phyloP scores from a whole-genome alignment of 768 basidiomycete species.

The Leucocoprinus sp. region DNA sequence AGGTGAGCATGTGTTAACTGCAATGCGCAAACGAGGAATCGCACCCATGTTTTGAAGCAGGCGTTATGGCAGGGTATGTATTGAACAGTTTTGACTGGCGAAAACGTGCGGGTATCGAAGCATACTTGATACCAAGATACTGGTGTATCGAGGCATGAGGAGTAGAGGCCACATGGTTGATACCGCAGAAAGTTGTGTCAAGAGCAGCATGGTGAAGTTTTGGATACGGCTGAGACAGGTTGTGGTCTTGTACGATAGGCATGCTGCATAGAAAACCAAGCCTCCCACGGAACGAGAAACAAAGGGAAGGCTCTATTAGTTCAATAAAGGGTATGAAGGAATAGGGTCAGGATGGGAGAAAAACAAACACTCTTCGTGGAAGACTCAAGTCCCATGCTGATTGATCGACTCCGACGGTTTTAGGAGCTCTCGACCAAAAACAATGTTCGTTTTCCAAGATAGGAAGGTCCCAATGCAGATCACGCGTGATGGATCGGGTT shows the following conservation, averaged over 20 bases:
- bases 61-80: constrained; percentile 47
- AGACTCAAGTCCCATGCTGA: constrained; percentile 19
- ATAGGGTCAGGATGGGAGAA: constrained; percentile 13
- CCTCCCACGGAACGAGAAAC: constrained; percentile 10
- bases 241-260: constrained; percentile 20
- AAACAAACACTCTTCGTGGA: constrained; percentile 15
- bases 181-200: constrained; percentile 56
- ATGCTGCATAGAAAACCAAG: constrained; percentile 15
- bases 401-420: constrained; percentile 28
- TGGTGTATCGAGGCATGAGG: constrained; percentile 52
- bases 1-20: constrained; percentile 3
- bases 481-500: constrained; percentile 5
- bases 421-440: constrained; percentile 22
- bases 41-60: constrained; percentile 63
- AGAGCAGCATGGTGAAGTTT: constrained; percentile 46
- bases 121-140: constrained; percentile 75
- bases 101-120: constrained; percentile 64
- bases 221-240: constrained; percentile 18
- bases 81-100: constrained; percentile 60
- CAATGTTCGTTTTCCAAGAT: constrained; percentile 20
- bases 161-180: constrained; percentile 54
- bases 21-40: constrained; percentile 13
- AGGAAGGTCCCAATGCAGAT: constrained; percentile 20
- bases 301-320: constrained; percentile 13
- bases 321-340: constrained; percentile 18